Percentiles rank a stretch among this genome's conserved stretches.
These are phyloP conservation scores for Curvularia eragrostidis DNA, from an alignment of 2,329 filamentous ascomycete genomes.

Conservation along the genomic window DNA sequence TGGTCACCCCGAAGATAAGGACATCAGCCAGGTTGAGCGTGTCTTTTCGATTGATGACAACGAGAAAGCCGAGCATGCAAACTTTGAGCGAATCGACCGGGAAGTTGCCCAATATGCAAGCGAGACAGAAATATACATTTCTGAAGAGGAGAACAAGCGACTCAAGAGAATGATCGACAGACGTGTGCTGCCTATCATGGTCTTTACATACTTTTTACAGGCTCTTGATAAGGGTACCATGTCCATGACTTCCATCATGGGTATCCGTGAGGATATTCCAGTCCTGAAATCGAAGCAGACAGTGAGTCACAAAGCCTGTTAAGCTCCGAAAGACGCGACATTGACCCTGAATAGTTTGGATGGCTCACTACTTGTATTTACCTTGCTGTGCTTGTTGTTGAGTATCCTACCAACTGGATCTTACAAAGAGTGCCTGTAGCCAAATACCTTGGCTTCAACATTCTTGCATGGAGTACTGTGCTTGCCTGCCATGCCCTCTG, in stretches of 20 bases:
- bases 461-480: constrained; percentile 68
- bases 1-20: constrained; percentile 30
- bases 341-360: constrained; percentile 59
- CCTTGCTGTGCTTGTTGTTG: constrained; percentile 72
- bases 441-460: constrained; percentile 69
- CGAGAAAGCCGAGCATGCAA: constrained; percentile 59
- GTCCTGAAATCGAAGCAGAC: constrained; percentile 35
- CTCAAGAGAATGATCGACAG: constrained; percentile 71
- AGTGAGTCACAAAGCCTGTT: constrained; percentile 24
- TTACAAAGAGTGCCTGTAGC: constrained; percentile 70
- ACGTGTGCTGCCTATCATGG: constrained; percentile 73
- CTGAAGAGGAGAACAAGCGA: constrained; percentile 64
- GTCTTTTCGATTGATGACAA: constrained; percentile 55
- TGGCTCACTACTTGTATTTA: constrained; percentile 80
- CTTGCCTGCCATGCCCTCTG: constrained; percentile 68
- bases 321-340: background rate
- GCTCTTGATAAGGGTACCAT: constrained; percentile 72
- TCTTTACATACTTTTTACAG: constrained; percentile 73
- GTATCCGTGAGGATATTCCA: constrained; percentile 55
- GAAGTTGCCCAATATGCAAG: constrained; percentile 75
- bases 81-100: constrained; percentile 68
- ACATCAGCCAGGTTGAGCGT: constrained; percentile 57
- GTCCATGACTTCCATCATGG: constrained; percentile 69
- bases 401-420: constrained; percentile 74
- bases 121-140: constrained; percentile 62